Conservation (phyloP, 2,329 filamentous ascomycete species). For the Fusarium subtropicale region DNA sequence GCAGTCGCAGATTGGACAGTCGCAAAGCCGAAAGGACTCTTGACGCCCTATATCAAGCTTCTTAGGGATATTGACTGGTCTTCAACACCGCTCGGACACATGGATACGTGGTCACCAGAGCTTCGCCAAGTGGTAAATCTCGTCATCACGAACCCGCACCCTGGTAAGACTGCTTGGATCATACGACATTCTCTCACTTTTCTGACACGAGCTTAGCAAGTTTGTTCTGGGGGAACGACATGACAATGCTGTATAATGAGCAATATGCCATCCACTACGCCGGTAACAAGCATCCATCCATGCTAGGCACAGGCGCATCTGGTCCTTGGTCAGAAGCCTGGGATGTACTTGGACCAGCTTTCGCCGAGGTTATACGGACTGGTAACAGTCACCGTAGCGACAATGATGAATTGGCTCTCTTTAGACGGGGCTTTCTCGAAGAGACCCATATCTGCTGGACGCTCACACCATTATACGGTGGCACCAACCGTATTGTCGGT, state of each 20-base stretch:
- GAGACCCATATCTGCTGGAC: constrained; percentile 56
- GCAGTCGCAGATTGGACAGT: constrained; percentile 53
- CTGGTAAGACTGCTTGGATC: constrained; percentile 32
- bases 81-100: constrained; percentile 56
- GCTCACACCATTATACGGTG: constrained; percentile 54
- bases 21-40: constrained; percentile 45
- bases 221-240: constrained; percentile 71
- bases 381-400: constrained; percentile 51
- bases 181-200: neutral
- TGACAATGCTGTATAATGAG: constrained; percentile 74
- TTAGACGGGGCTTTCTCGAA: constrained; percentile 53
- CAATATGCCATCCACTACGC: constrained; percentile 66
- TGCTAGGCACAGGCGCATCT: constrained; percentile 69
- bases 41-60: constrained; percentile 48
- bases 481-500: constrained; percentile 51
- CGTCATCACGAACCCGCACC: constrained; percentile 54
- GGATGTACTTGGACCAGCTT: constrained; percentile 49
- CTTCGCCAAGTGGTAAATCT: constrained; percentile 58
- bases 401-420: constrained; percentile 50
- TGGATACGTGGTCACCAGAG: constrained; percentile 57
- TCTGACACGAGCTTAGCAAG: constrained; percentile 49
- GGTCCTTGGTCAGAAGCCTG: constrained; percentile 67
- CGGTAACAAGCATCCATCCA: constrained; percentile 69
- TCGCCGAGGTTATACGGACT: constrained; percentile 53
- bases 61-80: constrained; percentile 56